Evolutionary conservation across 2,329 filamentous ascomycete genomes (phyloP), one percentile per base, ranked within the genome.

Genomic region (Fusarium devonianum): DNA sequence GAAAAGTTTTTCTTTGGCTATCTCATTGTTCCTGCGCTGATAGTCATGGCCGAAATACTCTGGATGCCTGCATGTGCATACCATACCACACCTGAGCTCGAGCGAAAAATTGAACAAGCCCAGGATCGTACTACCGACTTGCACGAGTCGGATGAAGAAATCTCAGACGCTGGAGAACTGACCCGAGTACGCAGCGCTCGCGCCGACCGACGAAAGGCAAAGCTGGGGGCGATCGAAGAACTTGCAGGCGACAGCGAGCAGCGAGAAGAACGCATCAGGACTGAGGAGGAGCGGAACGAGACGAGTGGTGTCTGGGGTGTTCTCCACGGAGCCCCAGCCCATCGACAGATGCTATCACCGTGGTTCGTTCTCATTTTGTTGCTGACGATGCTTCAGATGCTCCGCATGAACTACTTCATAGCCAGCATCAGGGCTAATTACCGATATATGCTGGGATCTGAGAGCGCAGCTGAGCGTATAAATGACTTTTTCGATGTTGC

Each of bases 311-410:
- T 91, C 7, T 90, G 87, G 85, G 88, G 88, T 8, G 84, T 84
- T 2, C 74, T 92, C 35, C 88, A 92, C 60, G 86, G 85, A 5
- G 74, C 78, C 36, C 79, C 85, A 2, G 85, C 86, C 1, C 67
- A 78, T 5, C 69, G 81, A 49, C 88, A 92, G 69, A 87, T 91
- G 68, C 70, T 73, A 22, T 84, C 84, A 1, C 82, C 83, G 0
- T 91, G 87, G 86, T 91, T 89, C 69, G 72, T 86, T 10, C 77
- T 91, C n/a, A 84, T 91, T 38, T 79, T 87, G 0, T 64, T 86
- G 4, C 83, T 90, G 63, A 90, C 75, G 0, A 72, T 82, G 2
- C 63, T 83, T 3, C 80, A 83, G 61, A 84, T 83, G 79, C 73
- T 82, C 19, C 77, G 82, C 6, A 90, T 91, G 80, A 91, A 91